A percentile compares a stretch with the other conserved stretches of the same genome.
These are phyloP conservation scores for Thermomyces lanuginosus DNA, from an alignment of 2,329 filamentous ascomycete genomes.

Conservation along the genomic window DNA sequence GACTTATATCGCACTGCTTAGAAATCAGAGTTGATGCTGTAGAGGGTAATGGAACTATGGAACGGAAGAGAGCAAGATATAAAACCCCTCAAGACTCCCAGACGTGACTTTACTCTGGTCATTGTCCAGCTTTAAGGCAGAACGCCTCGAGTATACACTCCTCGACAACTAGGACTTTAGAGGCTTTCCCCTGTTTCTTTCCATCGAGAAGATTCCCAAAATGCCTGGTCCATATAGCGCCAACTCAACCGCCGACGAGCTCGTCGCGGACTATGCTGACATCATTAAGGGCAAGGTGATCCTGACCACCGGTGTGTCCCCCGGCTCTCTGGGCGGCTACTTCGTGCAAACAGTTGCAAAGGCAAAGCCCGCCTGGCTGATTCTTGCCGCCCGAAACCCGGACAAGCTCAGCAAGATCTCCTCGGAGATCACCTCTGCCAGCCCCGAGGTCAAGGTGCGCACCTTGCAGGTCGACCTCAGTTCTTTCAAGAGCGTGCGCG, in stretches of 20 bases:
- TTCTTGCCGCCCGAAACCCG: slow-evolving; percentile 24
- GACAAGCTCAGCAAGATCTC: slow-evolving; percentile 18
- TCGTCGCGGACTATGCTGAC: slow-evolving; percentile 9
- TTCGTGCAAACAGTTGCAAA: slow-evolving; percentile 21
- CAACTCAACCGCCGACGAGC: slow-evolving; percentile 8
- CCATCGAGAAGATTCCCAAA: background rate
- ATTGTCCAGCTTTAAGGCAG: too few species aligned
- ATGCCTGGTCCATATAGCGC: slow-evolving; percentile 3
- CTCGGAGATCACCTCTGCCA: slow-evolving; percentile 8
- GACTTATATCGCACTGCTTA: too few species aligned
- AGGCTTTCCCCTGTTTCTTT: background rate
- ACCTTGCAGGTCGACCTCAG: slow-evolving; percentile 19
- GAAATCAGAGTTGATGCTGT: too few species aligned
- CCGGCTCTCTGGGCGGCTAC: slow-evolving; percentile 21
- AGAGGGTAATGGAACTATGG: too few species aligned
- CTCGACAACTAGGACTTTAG: too few species aligned
- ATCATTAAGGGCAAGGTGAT: slow-evolving; percentile 17
- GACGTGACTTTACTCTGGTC: too few species aligned
- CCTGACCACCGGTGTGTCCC: slow-evolving; percentile 27
- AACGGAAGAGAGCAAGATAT: too few species aligned
- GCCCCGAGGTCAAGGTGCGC: slow-evolving; percentile 11
- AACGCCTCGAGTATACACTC: too few species aligned
- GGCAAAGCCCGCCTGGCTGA: slow-evolving; percentile 17
- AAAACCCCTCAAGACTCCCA: too few species aligned
- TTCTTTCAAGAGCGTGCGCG: slow-evolving; percentile 15